Evolutionary conservation across 2,329 filamentous ascomycete species (phyloP).

Genomic region (Diaporthe destruens): DNA sequence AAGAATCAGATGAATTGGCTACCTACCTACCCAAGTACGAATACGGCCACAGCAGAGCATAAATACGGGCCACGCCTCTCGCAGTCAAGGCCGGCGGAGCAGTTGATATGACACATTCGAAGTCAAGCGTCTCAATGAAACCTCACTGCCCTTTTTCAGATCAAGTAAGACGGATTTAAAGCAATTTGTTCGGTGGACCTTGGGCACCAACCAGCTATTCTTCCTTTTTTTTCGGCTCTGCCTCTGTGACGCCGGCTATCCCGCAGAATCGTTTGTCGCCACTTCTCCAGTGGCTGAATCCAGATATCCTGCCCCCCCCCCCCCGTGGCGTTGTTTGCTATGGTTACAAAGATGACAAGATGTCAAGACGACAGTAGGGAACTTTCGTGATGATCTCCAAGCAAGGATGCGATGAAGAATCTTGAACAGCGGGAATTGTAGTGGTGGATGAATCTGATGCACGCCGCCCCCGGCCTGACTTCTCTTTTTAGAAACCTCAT

Average conservation of each 20-base stretch:
- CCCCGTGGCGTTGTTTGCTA: neutral
- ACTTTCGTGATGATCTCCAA: neutral
- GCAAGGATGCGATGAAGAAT: neutral
- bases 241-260: neutral
- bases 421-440: neutral
- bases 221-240: neutral
- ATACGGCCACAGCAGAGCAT: neutral
- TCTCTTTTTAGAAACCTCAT: neutral
- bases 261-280: neutral
- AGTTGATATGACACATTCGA: neutral
- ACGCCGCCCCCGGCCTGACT: no score
- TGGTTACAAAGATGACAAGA: constrained; percentile 28
- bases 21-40: neutral
- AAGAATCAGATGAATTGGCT: constrained; percentile 17
- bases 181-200: constrained; percentile 8
- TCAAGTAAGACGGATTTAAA: neutral
- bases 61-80: neutral
- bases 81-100: no score
- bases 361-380: constrained; percentile 13
- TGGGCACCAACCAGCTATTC: neutral
- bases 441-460: neutral
- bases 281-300: no score
- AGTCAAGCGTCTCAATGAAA: neutral
- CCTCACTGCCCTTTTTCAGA: neutral
- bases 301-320: no score